Evolutionary conservation across 2,329 filamentous ascomycete genomes (phyloP).

Genomic region (Tolypocladium inflatum): DNA sequence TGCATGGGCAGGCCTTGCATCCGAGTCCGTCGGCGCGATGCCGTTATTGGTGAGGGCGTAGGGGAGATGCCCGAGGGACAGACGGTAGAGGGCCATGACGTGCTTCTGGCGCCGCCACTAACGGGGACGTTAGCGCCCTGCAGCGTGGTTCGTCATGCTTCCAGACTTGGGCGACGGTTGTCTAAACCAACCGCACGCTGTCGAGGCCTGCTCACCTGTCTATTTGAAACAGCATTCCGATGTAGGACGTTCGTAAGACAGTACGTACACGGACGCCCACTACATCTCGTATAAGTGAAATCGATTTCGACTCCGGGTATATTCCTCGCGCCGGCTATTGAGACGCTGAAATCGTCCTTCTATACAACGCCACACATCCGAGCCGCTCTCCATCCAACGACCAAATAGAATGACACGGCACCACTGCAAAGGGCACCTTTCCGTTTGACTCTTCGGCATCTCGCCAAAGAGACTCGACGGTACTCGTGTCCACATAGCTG

Average conservation of each 20-base stretch:
- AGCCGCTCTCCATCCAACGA: conserved; percentile 20
- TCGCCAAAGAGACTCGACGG: conserved; percentile 9
- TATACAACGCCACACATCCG: conserved; percentile 22
- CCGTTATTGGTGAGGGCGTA: background rate
- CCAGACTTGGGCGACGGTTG: background rate
- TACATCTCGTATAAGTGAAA: background rate
- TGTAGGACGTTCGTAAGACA: background rate
- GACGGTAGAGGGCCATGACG: background rate
- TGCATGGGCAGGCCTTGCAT: background rate
- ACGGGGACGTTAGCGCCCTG: background rate
- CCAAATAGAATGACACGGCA: conserved; percentile 30
- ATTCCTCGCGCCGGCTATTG: conserved; percentile 3
- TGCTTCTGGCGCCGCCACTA: background rate
- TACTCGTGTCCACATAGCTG: conserved; percentile 19
- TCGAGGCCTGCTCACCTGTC: background rate
- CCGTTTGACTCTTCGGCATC: background rate
- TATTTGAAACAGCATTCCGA: background rate
- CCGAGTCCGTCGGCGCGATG: background rate
- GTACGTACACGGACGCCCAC: background rate
- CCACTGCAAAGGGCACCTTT: conserved; percentile 10
- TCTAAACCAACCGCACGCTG: background rate
- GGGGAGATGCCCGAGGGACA: background rate
- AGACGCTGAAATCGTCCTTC: conserved; percentile 6
- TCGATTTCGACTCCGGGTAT: background rate
- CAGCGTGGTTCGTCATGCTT: background rate